Conservation (phyloP, 2,329 filamentous ascomycete genomes). For the Verticillium nubilum region DNA sequence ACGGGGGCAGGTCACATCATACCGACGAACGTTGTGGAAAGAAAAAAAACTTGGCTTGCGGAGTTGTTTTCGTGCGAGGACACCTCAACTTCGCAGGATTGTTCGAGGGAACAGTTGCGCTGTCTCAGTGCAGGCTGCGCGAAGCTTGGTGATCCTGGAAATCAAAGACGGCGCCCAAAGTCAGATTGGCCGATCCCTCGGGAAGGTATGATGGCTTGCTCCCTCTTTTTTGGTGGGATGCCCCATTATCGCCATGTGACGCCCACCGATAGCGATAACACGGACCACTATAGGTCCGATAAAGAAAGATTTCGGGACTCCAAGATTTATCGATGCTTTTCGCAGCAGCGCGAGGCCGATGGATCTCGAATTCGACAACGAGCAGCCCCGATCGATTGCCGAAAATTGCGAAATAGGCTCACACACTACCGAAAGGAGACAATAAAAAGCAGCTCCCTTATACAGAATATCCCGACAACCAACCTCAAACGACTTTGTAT, state of each 20-base stretch:
- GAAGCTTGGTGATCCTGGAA: not conserved
- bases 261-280: not conserved
- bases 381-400: not conserved
- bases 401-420: not conserved
- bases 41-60: too few species aligned
- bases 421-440: not conserved
- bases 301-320: not conserved
- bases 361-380: not conserved
- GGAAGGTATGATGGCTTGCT: not conserved
- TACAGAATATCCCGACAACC: not conserved
- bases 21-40: slow-evolving; percentile 3
- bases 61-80: not conserved
- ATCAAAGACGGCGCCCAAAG: not conserved
- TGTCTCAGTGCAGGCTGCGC: not conserved
- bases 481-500: not conserved
- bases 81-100: not conserved
- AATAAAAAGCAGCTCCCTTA: not conserved
- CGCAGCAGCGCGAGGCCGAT: not conserved
- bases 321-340: not conserved
- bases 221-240: slow-evolving; percentile 3
- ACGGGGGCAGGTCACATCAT: slow-evolving; percentile 13
- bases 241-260: slow-evolving; percentile 2
- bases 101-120: not conserved
- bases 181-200: not conserved
- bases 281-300: not conserved